Base-by-base conservation (phyloP, 148 eudicot species). In the Vaccinium darrowii region DNA sequence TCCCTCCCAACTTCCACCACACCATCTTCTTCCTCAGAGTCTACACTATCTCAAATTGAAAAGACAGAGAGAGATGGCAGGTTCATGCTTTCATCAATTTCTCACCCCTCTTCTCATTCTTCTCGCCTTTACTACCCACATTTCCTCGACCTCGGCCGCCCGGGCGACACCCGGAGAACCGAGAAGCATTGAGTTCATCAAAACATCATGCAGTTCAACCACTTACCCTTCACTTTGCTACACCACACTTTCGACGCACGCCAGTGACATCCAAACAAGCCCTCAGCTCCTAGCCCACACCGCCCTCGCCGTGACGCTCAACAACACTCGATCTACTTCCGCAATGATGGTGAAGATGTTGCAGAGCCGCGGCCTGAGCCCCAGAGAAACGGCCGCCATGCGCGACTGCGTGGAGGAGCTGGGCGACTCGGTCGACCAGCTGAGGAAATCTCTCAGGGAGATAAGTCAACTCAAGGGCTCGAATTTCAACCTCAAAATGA, bases 251-350 rank as follows among this genome's bases (percentile, higher is more conserved):
- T 73, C 84, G n/a, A 76, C 78, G 60, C 84, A 79, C 51, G 85
- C 90, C n/a, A 76, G 73, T 19, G 27, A 21, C n/a, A 85, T 88
- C 84, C 83, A 80, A 83, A 65, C 75, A 30, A 83, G 78, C 82
- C 84, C 90, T 7, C 56, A 77, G 21, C 86, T 74, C 43, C 84
- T 88, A 39, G 86, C 90, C 43, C 83, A 79, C 51, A 52, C 87
- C 4, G 87, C 90, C 81, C 84, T 88, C 36, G 36, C 86, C 3
- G 88, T 88, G 27, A 50, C 83, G 49, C 86, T 88, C 13, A 76
- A 80, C 23, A 74, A 80, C 36, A 78, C 90, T 18, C 84, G 13
- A 10, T 79, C 88, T 57, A 72, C 86, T 13, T 76, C 56, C 19
- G 49, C 39, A 62, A 60, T 19, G 71, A 47, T 36, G 85, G 1